Conservation (phyloP, 495 filamentous ascomycete species). For the Neurospora hispaniola region DNA sequence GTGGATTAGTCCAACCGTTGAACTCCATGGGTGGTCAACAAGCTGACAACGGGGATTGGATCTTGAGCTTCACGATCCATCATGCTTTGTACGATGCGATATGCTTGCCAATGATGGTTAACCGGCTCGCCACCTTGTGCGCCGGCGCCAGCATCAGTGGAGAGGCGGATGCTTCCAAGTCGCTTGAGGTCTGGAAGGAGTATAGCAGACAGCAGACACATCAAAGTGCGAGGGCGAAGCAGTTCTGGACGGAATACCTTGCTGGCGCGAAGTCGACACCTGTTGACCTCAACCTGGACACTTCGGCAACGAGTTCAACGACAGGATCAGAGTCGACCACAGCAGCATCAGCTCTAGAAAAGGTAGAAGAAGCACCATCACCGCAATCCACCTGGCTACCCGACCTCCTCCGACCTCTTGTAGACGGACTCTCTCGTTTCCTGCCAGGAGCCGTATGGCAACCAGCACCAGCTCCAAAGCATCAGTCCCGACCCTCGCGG, state of each 20-base stretch:
- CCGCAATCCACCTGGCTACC: neutral
- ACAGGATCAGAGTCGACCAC: neutral
- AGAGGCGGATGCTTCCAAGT: neutral
- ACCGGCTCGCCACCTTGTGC: conserved; percentile 18
- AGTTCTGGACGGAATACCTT: conserved; percentile 51
- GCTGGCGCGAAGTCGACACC: conserved; percentile 1
- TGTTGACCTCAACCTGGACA: neutral
- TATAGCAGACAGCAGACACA: conserved; percentile 7
- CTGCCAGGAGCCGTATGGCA: neutral
- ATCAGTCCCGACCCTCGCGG: neutral
- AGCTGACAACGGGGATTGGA: conserved; percentile 7
- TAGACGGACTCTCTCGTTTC: neutral
- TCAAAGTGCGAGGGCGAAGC: conserved; percentile 10
- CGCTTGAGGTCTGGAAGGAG: conserved; percentile 11
- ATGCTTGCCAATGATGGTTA: conserved; percentile 46
- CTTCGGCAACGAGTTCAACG: neutral
- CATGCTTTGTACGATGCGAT: conserved; percentile 75
- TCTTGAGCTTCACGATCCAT: conserved; percentile 44
- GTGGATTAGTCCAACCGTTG: conserved; percentile 4
- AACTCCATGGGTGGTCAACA: conserved; percentile 2
- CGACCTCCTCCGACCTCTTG: neutral
- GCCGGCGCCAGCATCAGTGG: neutral
- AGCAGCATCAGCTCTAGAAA: neutral
- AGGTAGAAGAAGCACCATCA: neutral
- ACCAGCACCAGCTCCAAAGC: neutral